Evolutionary conservation across 192 early-diverging fungal species (phyloP).

Genomic region (Podila epicladia): DNA sequence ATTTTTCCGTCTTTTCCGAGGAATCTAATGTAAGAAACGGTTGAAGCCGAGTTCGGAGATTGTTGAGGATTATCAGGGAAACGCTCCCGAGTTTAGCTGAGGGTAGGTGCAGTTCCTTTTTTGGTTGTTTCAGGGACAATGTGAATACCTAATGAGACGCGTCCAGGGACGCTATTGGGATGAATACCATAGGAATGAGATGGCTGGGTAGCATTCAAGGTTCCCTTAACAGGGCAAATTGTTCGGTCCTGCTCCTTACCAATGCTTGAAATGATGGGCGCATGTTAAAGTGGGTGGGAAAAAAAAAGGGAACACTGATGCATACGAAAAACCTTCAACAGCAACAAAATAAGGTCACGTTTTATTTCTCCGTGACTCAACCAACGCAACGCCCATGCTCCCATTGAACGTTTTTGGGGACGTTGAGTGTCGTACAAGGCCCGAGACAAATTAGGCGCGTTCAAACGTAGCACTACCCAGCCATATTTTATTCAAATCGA

Average conservation of each 20-base stretch:
- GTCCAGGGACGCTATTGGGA: constrained; percentile 44
- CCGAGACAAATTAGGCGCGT: too few species aligned
- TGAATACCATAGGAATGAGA: neutral
- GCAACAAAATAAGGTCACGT: too few species aligned
- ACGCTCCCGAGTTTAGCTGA: too few species aligned
- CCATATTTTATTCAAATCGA: too few species aligned
- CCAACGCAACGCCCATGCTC: too few species aligned
- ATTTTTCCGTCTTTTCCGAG: constrained; percentile 56
- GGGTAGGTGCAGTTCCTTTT: neutral
- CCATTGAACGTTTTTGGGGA: too few species aligned
- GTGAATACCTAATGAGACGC: constrained; percentile 43
- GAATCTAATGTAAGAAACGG: constrained; percentile 45
- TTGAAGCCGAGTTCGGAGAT: neutral
- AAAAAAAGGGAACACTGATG: neutral
- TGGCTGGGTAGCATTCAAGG: neutral
- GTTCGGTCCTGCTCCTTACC: neutral
- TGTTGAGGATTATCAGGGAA: too few species aligned
- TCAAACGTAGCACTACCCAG: too few species aligned
- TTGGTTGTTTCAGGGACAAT: neutral
- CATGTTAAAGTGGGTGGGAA: neutral
- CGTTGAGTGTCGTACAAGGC: too few species aligned
- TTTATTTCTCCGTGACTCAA: too few species aligned
- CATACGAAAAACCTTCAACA: too few species aligned
- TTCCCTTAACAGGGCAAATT: neutral
- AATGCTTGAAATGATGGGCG: neutral